Evolutionary conservation across 2,329 filamentous ascomycete species (phyloP), one percentile per base, ranked within the genome.

Genomic region (Chrysosporium queenslandicum): DNA sequence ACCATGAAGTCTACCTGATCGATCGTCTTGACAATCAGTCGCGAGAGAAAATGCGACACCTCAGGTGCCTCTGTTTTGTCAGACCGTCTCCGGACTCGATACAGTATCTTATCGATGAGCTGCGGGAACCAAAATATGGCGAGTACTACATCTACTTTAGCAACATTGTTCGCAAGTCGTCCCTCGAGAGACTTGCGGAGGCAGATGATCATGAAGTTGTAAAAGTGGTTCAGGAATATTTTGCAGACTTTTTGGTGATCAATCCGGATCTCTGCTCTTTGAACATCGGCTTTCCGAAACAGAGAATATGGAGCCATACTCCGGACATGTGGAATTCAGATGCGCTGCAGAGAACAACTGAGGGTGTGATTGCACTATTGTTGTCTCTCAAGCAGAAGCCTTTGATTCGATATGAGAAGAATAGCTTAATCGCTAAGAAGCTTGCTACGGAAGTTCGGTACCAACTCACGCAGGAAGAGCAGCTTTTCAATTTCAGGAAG

Each of bases 111-210:
- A 91, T 98, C 60, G 92, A 98, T 64, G 92, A 98, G 73, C 78
- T 98, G 52, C 81, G 92, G 55, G 91, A 97, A 46, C 94, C 92
- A 3, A 96, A 90, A 66, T 98, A 98, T 62, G 91, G 92, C 58
- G 92, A 98, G 72, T 98, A 98, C 71, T 82, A 94, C 64, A 79
- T 98, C 53, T 96, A 94, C 69, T 95, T 98, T 69, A 97, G 89
- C 75, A 98, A 98, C 67, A 86, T 98, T 54, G 84, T 92, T 64
- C 94, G 94, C 69, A 98, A 98, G 71, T 97, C 92, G 1, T 87
- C 91, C 0, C 76, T 98, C 21, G 92, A 98, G 68, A 81, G 92
- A 40, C 75, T 98, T 40, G 92, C 92, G 30, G 94, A 98, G 74
- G 90, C 92, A 23, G 92, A 98, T 66, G 90, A 96, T 61, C 89